phyloP scores from a whole-genome alignment of 2,329 filamentous ascomycete genomes.

The Phaeosphaeria sp. region DNA sequence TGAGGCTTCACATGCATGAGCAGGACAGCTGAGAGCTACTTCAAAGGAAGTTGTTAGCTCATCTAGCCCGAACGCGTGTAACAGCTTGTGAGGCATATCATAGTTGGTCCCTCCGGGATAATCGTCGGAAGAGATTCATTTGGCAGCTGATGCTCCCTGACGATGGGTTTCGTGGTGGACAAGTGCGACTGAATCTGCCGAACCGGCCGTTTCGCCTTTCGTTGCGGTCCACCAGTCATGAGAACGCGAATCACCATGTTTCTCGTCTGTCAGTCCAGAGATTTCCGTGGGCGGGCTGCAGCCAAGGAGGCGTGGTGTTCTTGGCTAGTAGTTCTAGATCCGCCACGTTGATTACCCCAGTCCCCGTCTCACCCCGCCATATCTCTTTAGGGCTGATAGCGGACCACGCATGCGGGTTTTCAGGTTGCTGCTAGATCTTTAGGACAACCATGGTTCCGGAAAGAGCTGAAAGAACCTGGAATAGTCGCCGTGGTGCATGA shows the following conservation, averaged over 20 bases:
- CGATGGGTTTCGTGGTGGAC: background rate
- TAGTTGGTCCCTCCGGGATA: background rate
- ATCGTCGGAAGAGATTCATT: background rate
- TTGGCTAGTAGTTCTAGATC: conserved; percentile 44
- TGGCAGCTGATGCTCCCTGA: background rate
- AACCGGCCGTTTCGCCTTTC: conserved; percentile 1
- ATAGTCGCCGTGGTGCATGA: background rate
- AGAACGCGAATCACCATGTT: background rate
- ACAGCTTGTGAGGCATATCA: background rate
- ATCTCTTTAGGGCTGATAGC: conserved; percentile 13
- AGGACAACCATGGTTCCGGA: background rate
- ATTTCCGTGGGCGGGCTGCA: conserved; percentile 21
- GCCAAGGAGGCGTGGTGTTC: conserved; percentile 35
- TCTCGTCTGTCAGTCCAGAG: conserved; percentile 2
- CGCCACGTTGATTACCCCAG: conserved; percentile 37
- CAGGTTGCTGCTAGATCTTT: background rate
- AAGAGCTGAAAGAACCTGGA: background rate
- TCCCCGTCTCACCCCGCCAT: conserved; percentile 16
- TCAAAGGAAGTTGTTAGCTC: background rate
- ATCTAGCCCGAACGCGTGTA: background rate
- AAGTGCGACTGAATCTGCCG: background rate
- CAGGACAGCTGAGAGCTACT: background rate
- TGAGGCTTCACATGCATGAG: background rate
- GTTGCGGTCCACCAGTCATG: conserved; percentile 3
- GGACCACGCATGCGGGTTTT: conserved; percentile 5